Percentiles rank a stretch among this genome's conserved stretches.
These are phyloP conservation scores for Rubia yunnanensis DNA, from an alignment of 257 asterid genomes.

Conservation along the genomic window DNA sequence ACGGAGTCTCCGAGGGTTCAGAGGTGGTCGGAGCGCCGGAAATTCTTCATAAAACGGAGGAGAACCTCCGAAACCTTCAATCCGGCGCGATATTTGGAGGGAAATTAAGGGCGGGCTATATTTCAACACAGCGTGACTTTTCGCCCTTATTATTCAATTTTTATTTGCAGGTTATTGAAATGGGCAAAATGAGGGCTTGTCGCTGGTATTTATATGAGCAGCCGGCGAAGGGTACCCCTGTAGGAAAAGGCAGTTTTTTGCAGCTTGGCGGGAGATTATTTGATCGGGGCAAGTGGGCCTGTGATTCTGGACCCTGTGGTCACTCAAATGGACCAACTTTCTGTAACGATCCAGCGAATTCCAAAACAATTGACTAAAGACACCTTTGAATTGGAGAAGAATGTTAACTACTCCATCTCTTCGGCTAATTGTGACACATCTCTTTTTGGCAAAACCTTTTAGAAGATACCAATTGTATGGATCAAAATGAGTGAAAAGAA, in stretches of 20 bases:
- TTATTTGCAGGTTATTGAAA: not conserved
- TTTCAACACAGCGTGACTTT: not conserved
- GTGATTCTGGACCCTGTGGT: not conserved
- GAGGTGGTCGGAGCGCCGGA: not conserved
- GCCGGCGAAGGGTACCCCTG: slow-evolving; percentile 16
- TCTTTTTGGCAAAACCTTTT: too few species aligned
- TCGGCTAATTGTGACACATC: too few species aligned
- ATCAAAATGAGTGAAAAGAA: too few species aligned
- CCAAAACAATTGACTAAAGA: too few species aligned
- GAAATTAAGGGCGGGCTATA: not conserved
- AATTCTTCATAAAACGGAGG: slow-evolving; percentile 11
- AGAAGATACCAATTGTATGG: too few species aligned
- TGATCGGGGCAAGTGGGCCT: not conserved
- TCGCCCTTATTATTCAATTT: not conserved
- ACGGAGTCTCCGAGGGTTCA: not conserved
- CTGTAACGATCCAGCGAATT: too few species aligned
- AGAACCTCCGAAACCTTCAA: slow-evolving; percentile 3
- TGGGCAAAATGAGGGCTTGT: not conserved
- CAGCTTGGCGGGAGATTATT: slow-evolving; percentile 34
- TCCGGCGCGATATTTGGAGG: not conserved
- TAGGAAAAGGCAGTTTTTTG: slow-evolving; percentile 10
- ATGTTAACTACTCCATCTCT: too few species aligned
- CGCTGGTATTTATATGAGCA: slow-evolving; percentile 7
- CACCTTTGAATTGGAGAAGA: too few species aligned
- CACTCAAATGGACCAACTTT: not conserved